phyloP scores from a whole-genome alignment of 495 filamentous ascomycete species.

The Lasiosphaeria hispida region DNA sequence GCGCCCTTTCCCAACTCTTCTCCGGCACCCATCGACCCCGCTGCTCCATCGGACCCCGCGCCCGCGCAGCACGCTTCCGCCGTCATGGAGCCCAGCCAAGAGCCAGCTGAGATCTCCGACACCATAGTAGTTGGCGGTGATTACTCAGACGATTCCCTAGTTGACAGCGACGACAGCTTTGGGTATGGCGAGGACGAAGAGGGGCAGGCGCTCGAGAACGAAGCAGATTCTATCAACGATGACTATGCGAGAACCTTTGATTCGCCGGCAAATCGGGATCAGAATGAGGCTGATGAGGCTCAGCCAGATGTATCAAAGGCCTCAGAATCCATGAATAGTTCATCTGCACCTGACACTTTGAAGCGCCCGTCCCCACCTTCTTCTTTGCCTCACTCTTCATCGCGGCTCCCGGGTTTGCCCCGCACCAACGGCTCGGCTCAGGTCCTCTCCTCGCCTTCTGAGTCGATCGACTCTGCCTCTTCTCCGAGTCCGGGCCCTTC shows the following conservation, averaged over 20 bases:
- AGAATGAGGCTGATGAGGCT: slow-evolving; percentile 32
- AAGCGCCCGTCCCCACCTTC: slow-evolving; percentile 28
- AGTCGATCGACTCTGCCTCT: slow-evolving; percentile 10
- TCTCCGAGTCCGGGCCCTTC: slow-evolving; percentile 12
- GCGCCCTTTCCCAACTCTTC: slow-evolving; percentile 27
- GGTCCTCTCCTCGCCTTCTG: slow-evolving; percentile 12
- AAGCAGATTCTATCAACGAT: slow-evolving; percentile 36
- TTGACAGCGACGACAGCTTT: slow-evolving; percentile 32
- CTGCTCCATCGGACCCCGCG: slow-evolving; percentile 11
- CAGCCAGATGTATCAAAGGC: slow-evolving; percentile 44
- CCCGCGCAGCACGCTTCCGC: neutral
- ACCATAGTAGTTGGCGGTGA: slow-evolving; percentile 33
- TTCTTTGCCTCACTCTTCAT: slow-evolving; percentile 25
- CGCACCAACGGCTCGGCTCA: slow-evolving; percentile 16
- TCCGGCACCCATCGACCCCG: slow-evolving; percentile 35
- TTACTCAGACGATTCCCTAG: slow-evolving; percentile 26
- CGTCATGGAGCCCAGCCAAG: slow-evolving; percentile 19
- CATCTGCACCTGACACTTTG: slow-evolving; percentile 32
- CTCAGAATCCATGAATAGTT: slow-evolving; percentile 38
- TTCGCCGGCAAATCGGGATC: slow-evolving; percentile 33
- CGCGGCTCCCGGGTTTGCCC: slow-evolving; percentile 14
- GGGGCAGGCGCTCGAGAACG: slow-evolving; percentile 18
- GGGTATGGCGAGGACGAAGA: slow-evolving; percentile 33
- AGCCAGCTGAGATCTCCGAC: slow-evolving; percentile 22
- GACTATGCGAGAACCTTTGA: slow-evolving; percentile 52